Evolutionary conservation across 2,329 filamentous ascomycete species (phyloP).

Genomic region (Diaporthe ilicicola): DNA sequence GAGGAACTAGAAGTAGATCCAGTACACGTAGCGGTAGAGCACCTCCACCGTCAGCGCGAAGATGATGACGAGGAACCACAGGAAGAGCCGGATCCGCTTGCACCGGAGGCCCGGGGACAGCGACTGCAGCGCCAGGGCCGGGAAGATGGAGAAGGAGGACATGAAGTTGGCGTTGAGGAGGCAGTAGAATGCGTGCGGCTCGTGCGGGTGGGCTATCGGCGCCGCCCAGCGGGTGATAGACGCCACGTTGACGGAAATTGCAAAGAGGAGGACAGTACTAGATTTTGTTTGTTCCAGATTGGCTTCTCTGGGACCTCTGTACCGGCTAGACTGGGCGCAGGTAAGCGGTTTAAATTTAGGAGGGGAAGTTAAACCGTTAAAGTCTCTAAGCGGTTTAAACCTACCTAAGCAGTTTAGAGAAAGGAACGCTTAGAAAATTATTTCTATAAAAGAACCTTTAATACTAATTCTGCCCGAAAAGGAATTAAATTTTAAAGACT

Average conservation of each 20-base stretch:
- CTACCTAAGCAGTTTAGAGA: too few species aligned
- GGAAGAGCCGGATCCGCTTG: slow-evolving; percentile 31
- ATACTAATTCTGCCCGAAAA: too few species aligned
- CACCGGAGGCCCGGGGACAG: slow-evolving; percentile 33
- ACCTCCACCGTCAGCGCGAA: slow-evolving; percentile 34
- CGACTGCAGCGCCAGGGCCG: slow-evolving; percentile 30
- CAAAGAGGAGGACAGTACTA: slow-evolving; percentile 30
- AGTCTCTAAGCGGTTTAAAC: too few species aligned
- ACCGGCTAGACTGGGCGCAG: too few species aligned
- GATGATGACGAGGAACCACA: slow-evolving; percentile 37
- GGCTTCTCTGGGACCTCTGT: too few species aligned
- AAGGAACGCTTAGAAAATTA: too few species aligned
- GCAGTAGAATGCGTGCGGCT: slow-evolving; percentile 30
- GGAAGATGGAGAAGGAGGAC: slow-evolving; percentile 29
- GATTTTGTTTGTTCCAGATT: too few species aligned
- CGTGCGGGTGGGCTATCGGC: slow-evolving; percentile 22
- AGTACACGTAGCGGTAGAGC: slow-evolving; percentile 34
- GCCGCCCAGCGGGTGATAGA: slow-evolving; percentile 28
- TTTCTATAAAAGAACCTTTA: too few species aligned
- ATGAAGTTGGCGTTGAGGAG: slow-evolving; percentile 29
- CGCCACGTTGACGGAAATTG: slow-evolving; percentile 32
- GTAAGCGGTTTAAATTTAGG: too few species aligned
- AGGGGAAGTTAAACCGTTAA: too few species aligned
- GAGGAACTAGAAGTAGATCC: background rate
- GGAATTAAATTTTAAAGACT: too few species aligned